Evolutionary conservation across 768 basidiomycete species (phyloP), one percentile per base, ranked within the genome.

Genomic region (Cyclocybe aegerita): DNA sequence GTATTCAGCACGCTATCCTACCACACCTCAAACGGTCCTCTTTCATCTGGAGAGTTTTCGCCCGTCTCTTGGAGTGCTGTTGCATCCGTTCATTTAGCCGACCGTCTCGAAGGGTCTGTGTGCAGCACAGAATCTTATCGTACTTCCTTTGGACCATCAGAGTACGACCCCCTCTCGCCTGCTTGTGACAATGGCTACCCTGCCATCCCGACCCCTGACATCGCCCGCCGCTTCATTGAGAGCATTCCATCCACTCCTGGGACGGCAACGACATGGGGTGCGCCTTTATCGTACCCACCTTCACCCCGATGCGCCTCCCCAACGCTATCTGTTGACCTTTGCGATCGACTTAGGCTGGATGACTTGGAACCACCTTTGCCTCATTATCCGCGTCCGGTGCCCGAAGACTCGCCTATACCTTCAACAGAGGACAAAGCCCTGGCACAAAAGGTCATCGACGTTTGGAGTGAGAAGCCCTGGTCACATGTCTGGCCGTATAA

Each of bases 71-170:
- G 68, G 45, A 67, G 67, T 39, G 60, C 73, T 5, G 23, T 23
- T 31, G 70, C 71, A 12, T 87, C 85, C 8, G 66, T 86, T 23
- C 81, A 83, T 60, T 58, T 86, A 33, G 80, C 74, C 29, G 59
- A 76, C 48, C 80, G 83, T 14, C 52, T 72, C 45, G 66, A 72
- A 52, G 82, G 80, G 10, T 86, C 85, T 2, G 80, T 84, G 17
- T 73, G 75, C 46, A 70, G 77, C 51, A 83, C 80, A 0, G 77
- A 75, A 17, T 73, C 80, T n/a, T 65, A 68, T 39, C 70, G 75
- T 61, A 85, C 83, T 1, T 82, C 80, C 12, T 79, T 77, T 63
- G 81, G 79, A 2, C 80, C 78, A n/a, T 70, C 68, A 8, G 80
- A 82, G 56, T 74, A 77, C 47, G 72, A 76, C 16, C 54, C 69